These are phyloP conservation scores for Cyclotella distinguenda DNA, from an alignment of 108 stramenopile species.

Conservation along the genomic window DNA sequence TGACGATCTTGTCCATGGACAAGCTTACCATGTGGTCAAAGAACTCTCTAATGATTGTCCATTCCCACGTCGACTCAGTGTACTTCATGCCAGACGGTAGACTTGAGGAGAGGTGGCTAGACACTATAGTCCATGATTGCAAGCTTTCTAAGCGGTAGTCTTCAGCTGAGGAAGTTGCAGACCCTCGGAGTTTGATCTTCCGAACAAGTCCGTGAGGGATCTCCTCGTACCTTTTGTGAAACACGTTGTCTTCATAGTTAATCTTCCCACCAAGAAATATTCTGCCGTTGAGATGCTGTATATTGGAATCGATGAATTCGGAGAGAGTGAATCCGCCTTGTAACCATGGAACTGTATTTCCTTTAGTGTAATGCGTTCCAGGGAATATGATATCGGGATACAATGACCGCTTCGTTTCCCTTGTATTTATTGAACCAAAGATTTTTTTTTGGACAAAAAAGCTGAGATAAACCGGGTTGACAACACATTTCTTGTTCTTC, in stretches of 20 bases:
- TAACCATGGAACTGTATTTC: conserved; percentile 20
- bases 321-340: conserved; percentile 58
- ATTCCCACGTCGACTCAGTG: conserved; percentile 55
- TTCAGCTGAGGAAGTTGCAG: conserved; percentile 13
- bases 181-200: conserved; percentile 23
- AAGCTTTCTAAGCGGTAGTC: conserved; percentile 20
- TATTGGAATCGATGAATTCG: conserved; percentile 62
- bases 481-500: too few relatives aligned
- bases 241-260: conserved; percentile 48
- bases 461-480: background rate
- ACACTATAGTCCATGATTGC: conserved; percentile 22
- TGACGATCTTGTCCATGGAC: too few relatives aligned
- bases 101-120: conserved; percentile 12
- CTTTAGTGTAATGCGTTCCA: conserved; percentile 47
- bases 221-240: conserved; percentile 51
- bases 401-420: conserved; percentile 47
- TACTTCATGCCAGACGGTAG: conserved; percentile 39
- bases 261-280: conserved; percentile 67
- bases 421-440: background rate
- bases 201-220: conserved; percentile 58
- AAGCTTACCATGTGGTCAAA: conserved; percentile 49
- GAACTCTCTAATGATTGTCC: conserved; percentile 51
- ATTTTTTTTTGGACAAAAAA: background rate
- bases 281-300: conserved; percentile 17
- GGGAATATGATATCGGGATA: conserved; percentile 53